phyloP scores from a whole-genome alignment of 768 basidiomycete species.

The Rhodocollybia butyracea region DNA sequence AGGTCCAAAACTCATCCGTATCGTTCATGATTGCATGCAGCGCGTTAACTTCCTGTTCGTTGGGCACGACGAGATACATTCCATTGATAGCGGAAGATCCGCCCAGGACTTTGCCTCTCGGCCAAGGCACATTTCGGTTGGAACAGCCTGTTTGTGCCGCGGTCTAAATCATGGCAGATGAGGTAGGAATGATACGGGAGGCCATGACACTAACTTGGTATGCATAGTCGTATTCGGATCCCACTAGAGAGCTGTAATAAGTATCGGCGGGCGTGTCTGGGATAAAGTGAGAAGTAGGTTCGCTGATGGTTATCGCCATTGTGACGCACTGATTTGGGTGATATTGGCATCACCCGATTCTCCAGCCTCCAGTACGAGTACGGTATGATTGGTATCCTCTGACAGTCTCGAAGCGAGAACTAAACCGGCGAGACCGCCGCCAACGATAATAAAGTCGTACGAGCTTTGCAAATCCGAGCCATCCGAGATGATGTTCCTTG shows the following conservation, averaged over 20 bases:
- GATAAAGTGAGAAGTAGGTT: not conserved
- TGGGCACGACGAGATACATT: constrained; percentile 60
- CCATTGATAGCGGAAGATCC: constrained; percentile 71
- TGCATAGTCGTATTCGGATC: constrained; percentile 51
- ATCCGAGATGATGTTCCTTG: constrained; percentile 3
- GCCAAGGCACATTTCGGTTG: constrained; percentile 47
- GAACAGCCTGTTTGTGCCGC: constrained; percentile 41
- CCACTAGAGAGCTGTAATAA: constrained; percentile 48
- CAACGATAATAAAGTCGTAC: constrained; percentile 7
- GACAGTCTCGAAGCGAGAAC: constrained; percentile 2
- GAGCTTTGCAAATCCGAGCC: constrained; percentile 1
- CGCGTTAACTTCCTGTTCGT: constrained; percentile 41
- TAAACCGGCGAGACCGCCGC: constrained; percentile 3
- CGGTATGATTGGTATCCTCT: not conserved
- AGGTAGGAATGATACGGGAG: not conserved
- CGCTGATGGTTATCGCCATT: not conserved
- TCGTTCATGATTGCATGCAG: constrained; percentile 34
- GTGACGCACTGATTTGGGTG: constrained; percentile 1
- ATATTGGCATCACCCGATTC: constrained; percentile 3
- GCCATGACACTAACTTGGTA: constrained; percentile 25
- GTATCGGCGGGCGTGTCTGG: constrained; percentile 49
- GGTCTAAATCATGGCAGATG: constrained; percentile 19
- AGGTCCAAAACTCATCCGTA: constrained; percentile 34
- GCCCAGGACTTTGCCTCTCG: constrained; percentile 67
- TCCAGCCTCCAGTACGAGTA: constrained; percentile 4